A percentile compares a stretch with the other conserved stretches of the same genome.
Conservation (phyloP, 768 basidiomycete genomes). For the Lactarius psammicola region DNA sequence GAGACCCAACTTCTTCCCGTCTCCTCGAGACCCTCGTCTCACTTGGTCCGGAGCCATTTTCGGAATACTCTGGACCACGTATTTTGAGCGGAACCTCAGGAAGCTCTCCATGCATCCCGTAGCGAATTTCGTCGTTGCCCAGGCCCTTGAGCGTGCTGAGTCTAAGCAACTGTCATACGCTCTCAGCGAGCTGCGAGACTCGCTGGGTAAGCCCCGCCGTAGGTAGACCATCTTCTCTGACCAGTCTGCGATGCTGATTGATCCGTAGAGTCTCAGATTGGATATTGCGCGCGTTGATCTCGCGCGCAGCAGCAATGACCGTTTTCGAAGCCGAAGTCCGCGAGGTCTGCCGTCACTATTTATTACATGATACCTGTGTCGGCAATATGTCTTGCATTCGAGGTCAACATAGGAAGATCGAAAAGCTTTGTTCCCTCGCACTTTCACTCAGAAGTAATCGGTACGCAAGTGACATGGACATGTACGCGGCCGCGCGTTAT, state of each 20-base stretch:
- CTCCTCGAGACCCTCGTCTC: slow-evolving; percentile 78
- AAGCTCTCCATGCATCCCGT: slow-evolving; percentile 83
- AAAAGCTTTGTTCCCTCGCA: slow-evolving; percentile 18
- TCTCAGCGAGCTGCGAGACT: slow-evolving; percentile 56
- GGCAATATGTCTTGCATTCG: slow-evolving; percentile 25
- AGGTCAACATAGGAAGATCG: slow-evolving; percentile 23
- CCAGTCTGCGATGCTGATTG: background rate
- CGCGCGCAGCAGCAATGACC: slow-evolving; percentile 48
- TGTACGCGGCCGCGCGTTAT: too few relatives aligned
- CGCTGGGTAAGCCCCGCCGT: slow-evolving; percentile 69
- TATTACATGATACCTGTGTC: slow-evolving; percentile 29
- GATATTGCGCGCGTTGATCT: slow-evolving; percentile 72
- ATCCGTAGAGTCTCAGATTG: slow-evolving; percentile 68
- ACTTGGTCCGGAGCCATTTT: slow-evolving; percentile 63
- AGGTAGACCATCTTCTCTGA: slow-evolving; percentile 36
- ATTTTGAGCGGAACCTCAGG: slow-evolving; percentile 69
- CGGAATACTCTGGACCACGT: slow-evolving; percentile 66
- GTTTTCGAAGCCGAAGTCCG: slow-evolving; percentile 23
- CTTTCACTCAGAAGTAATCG: slow-evolving; percentile 20
- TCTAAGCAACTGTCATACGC: slow-evolving; percentile 52
- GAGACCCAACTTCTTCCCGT: slow-evolving; percentile 87
- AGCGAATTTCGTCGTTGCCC: slow-evolving; percentile 90
- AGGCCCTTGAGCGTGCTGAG: slow-evolving; percentile 64
- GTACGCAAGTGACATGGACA: slow-evolving; percentile 7
- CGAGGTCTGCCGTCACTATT: slow-evolving; percentile 17